These are phyloP conservation scores for Verticillium nubilum DNA, from an alignment of 2,329 filamentous ascomycete species.

Conservation along the genomic window DNA sequence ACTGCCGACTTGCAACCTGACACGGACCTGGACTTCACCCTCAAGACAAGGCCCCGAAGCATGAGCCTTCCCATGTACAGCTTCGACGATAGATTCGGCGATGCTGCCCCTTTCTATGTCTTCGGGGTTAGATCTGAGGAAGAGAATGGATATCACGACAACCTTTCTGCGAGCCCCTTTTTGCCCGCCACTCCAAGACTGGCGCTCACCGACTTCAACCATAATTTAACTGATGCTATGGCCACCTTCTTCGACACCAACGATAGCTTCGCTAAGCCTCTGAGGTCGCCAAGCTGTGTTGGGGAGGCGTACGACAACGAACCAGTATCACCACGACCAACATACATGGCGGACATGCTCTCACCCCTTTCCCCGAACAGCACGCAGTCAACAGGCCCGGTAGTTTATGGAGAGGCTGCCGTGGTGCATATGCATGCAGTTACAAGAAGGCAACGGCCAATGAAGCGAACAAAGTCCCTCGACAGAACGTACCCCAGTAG, in stretches of 20 bases:
- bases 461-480: conserved; percentile 30
- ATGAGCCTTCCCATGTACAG: conserved; percentile 44
- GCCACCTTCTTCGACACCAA: conserved; percentile 9
- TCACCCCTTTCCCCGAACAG: conserved; percentile 29
- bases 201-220: conserved; percentile 21
- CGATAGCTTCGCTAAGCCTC: background rate
- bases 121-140: conserved; percentile 29
- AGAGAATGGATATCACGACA: background rate
- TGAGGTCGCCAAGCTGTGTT: conserved; percentile 24
- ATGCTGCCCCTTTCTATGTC: conserved; percentile 41
- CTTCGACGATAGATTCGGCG: conserved; percentile 35
- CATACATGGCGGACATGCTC: conserved; percentile 15
- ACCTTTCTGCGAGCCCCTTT: background rate
- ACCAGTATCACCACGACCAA: conserved; percentile 10
- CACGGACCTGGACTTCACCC: conserved; percentile 42
- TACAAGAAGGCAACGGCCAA: conserved; percentile 16
- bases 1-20: conserved; percentile 48
- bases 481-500: conserved; percentile 25
- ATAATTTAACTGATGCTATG: conserved; percentile 7
- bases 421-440: conserved; percentile 28
- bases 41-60: conserved; percentile 35
- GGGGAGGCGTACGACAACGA: conserved; percentile 24
- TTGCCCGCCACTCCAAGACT: conserved; percentile 17
- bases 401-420: conserved; percentile 34
- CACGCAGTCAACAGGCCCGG: conserved; percentile 26